Base-by-base conservation (phyloP, 805 yeast genomes). In the Kodamaea nitidulidarum region DNA sequence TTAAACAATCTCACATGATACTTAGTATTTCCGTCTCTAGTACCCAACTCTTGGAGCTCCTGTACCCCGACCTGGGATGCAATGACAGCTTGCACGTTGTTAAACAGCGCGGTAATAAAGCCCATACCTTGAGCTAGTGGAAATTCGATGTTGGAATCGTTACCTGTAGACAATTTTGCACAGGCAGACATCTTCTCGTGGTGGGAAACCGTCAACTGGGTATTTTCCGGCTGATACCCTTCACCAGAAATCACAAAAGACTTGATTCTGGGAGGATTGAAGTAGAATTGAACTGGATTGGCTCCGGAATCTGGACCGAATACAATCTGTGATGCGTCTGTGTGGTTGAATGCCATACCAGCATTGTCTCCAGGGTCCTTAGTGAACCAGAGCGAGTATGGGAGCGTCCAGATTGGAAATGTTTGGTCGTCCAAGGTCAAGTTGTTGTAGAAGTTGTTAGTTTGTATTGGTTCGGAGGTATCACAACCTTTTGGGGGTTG, bases 111-210 rank as follows among this genome's bases (percentile, higher is more conserved):
- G 22, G 95, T 82, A 11, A 85, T 76, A 45, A 85, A 79, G 5
- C 96, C 96, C 76, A 73, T 72, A 39, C 97, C 97, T 58, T 84
- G 90, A 4, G 82, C 84, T 39, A 84, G 52, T 3, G 91, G 90
- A 27, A 75, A 55, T 35, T 48, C 42, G 41, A 50, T 20, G 20
- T 22, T 20, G 21, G 41, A 37, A 17, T 44, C 34, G 16, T 44
- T 43, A 5, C 43, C 49, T 14, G 47, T 33, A 10, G 35, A 17
- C 27, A 57, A 38, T 25, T 48, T 45, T 1, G 70, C 51, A 15
- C 50, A 49, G 11, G 62, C 61, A 2, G 70, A 59, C 36, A 66
- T 42, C 42, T 67, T 67, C 4, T 49, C 39, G 42, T 60, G 65
- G 15, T 58, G 46, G 7, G 45, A 46, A 28, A 64, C 50, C 3